phyloP scores from a whole-genome alignment of 192 early-diverging fungal genomes.

The Backusella liffmaniae region DNA sequence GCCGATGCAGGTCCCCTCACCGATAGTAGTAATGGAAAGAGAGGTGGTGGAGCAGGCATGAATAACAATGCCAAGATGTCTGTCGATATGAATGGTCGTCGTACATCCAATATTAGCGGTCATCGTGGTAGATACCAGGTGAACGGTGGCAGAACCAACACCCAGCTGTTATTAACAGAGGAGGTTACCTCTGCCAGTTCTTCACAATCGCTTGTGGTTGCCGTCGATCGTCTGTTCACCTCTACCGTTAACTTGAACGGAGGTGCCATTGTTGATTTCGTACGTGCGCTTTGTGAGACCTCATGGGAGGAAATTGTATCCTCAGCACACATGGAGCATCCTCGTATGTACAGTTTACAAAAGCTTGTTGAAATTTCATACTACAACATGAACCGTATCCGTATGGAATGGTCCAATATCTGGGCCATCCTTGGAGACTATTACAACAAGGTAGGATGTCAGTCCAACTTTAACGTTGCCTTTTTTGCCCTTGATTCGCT shows the following conservation, averaged over 20 bases:
- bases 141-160: not conserved
- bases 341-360: slow-evolving; percentile 89
- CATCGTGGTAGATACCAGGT: not conserved
- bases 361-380: slow-evolving; percentile 96
- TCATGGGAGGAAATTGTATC: slow-evolving; percentile 88
- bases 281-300: slow-evolving; percentile 77
- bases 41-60: not conserved
- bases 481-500: slow-evolving; percentile 91
- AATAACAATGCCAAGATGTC: not conserved
- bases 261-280: slow-evolving; percentile 86
- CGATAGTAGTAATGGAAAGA: slow-evolving; percentile 24
- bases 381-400: slow-evolving; percentile 96
- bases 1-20: slow-evolving; percentile 36
- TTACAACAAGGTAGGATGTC: slow-evolving; percentile 85
- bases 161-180: slow-evolving; percentile 32
- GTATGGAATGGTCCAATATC: slow-evolving; percentile 92
- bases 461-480: slow-evolving; percentile 79
- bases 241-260: slow-evolving; percentile 76
- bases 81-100: not conserved
- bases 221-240: slow-evolving; percentile 86
- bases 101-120: slow-evolving; percentile 11
- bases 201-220: slow-evolving; percentile 73
- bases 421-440: slow-evolving; percentile 83
- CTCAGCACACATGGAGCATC: slow-evolving; percentile 52
- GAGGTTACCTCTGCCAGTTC: slow-evolving; percentile 54